Conservation (phyloP, 129 eudicot species). For the Helichrysum umbraculigerum region DNA sequence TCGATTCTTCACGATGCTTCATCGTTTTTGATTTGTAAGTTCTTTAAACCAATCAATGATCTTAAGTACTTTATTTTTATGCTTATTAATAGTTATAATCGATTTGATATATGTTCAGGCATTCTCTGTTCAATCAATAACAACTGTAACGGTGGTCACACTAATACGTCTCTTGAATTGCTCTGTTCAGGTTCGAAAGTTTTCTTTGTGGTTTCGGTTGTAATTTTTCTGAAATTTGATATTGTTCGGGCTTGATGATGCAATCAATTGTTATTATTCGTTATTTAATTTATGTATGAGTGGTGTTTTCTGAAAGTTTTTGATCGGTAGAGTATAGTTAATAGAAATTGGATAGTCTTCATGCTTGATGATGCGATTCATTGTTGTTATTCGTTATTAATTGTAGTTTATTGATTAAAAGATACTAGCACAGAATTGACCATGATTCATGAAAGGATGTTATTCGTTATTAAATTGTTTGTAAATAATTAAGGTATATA, state of each 20-base stretch:
- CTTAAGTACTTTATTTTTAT: no score
- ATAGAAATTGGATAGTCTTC: no score
- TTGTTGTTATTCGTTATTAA: no score
- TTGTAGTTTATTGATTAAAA: not conserved
- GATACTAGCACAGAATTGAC: not conserved
- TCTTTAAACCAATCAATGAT: no score
- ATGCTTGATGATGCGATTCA: no score
- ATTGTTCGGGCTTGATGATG: not conserved
- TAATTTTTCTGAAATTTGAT: not conserved
- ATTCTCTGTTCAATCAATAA: constrained; percentile 30
- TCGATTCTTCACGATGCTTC: no score
- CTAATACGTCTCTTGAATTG: constrained; percentile 32
- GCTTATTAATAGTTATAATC: no score
- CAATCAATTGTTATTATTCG: not conserved
- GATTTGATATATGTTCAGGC: no score
- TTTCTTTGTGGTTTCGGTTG: not conserved
- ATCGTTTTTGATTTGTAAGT: no score
- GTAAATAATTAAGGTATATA: no score
- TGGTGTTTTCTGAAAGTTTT: not conserved
- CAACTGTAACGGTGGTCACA: not conserved
- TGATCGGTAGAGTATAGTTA: not conserved
- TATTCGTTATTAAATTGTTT: no score
- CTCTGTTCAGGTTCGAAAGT: constrained; percentile 46
- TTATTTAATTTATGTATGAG: not conserved
- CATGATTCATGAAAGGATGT: not conserved